A percentile compares a stretch with the other conserved stretches of the same genome.
phyloP scores from a whole-genome alignment of 768 basidiomycete species.

The Scleroderma bovista region DNA sequence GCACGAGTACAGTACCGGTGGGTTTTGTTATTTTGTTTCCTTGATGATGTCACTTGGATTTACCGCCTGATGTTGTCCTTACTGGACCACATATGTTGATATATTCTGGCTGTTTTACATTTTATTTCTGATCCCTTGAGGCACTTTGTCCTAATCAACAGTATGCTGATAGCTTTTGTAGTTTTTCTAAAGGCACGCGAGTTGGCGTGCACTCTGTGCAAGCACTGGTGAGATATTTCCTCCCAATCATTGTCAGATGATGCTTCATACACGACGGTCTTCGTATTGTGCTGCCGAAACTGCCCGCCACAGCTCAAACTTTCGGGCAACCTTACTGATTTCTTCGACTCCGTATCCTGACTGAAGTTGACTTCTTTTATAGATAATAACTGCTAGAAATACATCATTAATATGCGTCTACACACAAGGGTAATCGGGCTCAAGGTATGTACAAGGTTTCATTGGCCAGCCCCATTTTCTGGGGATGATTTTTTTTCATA shows the following conservation, averaged over 20 bases:
- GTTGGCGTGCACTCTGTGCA: not conserved
- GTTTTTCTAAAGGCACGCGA: not conserved
- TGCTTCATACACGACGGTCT: conserved; percentile 72
- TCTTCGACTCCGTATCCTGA: conserved; percentile 3
- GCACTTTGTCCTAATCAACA: not conserved
- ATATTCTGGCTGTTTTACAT: conserved; percentile 1
- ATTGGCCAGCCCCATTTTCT: not conserved
- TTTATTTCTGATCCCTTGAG: conserved; percentile 59
- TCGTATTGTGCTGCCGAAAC: conserved; percentile 82
- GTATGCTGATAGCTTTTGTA: not conserved
- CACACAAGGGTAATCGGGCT: not conserved
- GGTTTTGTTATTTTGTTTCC: not conserved
- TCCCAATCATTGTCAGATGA: not conserved
- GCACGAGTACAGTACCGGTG: conserved; percentile 5
- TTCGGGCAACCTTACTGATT: conserved; percentile 80
- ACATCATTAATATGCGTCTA: not conserved
- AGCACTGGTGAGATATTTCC: not conserved
- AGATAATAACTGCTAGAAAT: not conserved
- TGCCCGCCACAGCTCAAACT: conserved; percentile 88
- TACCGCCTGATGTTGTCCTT: conserved; percentile 2
- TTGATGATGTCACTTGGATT: conserved; percentile 15
- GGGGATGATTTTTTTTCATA: conserved; percentile 30
- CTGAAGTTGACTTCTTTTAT: not conserved
- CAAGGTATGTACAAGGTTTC: conserved; percentile 7
- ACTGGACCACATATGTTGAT: conserved; percentile 18